Evolutionary conservation across 2,329 filamentous ascomycete species (phyloP), one percentile per base, ranked within the genome.

Genomic region (Aspergillus caelatus): DNA sequence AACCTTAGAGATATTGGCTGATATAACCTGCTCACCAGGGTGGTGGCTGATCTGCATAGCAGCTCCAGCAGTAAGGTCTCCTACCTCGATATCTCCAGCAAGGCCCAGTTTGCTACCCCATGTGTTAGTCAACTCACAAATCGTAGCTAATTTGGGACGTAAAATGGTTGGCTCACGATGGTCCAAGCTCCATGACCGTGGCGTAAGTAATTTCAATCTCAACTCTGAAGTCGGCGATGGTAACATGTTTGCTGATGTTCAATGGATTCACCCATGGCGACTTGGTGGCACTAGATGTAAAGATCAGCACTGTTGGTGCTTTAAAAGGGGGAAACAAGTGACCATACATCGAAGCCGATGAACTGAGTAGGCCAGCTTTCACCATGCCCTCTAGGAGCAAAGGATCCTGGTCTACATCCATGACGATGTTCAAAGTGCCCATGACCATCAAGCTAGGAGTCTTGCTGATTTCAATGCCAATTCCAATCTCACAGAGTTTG

Each of bases 241-340:
- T 55, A 36, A 55, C 52, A n/a, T 55, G 30, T 23, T 34, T 55
- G 30, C 52, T 55, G 52, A 55, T 12, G 30, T 55, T 55, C 11
- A 55, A 55, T 7, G 52, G 52, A 11, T 55, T 55, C 19, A 55
- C 52, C 52, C 52, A 55, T 6, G 52, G 52, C 52, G 30, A 23
- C 16, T 55, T 55, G 8, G 39, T 41, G 39, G 39, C 39, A 41
- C 39, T 41, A 41, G 19, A 41, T 41, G 39, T 41, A 41, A 41
- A 41, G 19, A 4, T 41, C 7, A 41, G 39, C 39, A 5, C 39
- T 41, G 39, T 19, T 41, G 3, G 7, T 41, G 12, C 4, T 41
- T 36, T 2, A 14, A n/a, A 19, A 2, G 39, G 6, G 16, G 8
- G 6, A n/a, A 9, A 41, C 36, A 41, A 41, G 39, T 8, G 39